A percentile compares a stretch with the other conserved stretches of the same genome.
phyloP scores from a whole-genome alignment of 805 yeast species.

The Candida taoyuanica region DNA sequence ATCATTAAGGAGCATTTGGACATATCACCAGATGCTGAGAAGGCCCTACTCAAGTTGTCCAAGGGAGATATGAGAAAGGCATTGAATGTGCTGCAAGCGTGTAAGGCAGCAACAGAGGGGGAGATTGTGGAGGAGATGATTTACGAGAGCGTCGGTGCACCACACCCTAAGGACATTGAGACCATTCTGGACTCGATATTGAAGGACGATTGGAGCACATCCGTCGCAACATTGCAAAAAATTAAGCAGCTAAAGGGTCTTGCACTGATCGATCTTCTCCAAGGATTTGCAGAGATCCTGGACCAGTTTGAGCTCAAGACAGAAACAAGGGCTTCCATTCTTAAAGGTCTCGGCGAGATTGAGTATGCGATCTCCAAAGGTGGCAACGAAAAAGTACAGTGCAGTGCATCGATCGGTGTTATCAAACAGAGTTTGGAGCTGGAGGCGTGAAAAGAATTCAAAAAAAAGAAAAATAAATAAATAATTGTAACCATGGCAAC shows the following conservation, averaged over 20 bases:
- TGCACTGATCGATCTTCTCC: conserved; percentile 81
- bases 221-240: conserved; percentile 59
- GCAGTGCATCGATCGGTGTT: conserved; percentile 85
- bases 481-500: not conserved
- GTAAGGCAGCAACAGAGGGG: conserved; percentile 70
- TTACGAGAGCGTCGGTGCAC: conserved; percentile 94
- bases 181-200: conserved; percentile 70
- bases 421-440: conserved; percentile 49
- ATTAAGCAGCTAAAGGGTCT: conserved; percentile 73
- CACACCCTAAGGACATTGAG: conserved; percentile 82
- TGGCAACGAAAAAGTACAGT: conserved; percentile 85
- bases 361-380: conserved; percentile 92
- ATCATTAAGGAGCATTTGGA: conserved; percentile 61
- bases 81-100: conserved; percentile 88
- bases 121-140: conserved; percentile 71
- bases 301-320: conserved; percentile 62
- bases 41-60: conserved; percentile 65
- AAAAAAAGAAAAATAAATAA: conserved; percentile 1
- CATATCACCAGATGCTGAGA: conserved; percentile 53
- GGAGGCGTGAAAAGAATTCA: conserved; percentile 19
- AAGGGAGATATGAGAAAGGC: conserved; percentile 97
- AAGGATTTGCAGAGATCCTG: conserved; percentile 69
- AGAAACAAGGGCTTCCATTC: conserved; percentile 55
- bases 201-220: conserved; percentile 84
- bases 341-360: conserved; percentile 74